Base-by-base conservation (phyloP, 768 basidiomycete genomes). In the Phallus indusiatus region DNA sequence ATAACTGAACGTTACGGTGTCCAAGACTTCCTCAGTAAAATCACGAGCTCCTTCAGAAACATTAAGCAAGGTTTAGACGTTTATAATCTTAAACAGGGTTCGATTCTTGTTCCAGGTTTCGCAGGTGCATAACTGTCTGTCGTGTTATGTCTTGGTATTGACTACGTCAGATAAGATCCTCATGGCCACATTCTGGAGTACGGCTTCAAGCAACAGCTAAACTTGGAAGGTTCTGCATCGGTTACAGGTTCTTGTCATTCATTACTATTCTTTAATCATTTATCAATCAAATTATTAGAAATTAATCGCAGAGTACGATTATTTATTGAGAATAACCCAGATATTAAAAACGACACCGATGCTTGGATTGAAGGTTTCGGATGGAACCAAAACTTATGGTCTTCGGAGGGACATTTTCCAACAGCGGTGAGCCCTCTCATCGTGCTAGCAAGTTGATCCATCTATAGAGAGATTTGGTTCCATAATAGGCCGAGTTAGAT, bases 301-400 rank as follows among this genome's bases (percentile, higher is more conserved):
- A 76, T 90, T 11, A 69, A 90, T 14, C 74, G 78, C 3, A 74
- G 78, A 0, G 72, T 93, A 35, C 83, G 82, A 58, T 63, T 69
- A 1, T 85, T 86, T 62, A 78, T 92, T 57, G 65, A 73, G 4
- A 69, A 75, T 0, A 80, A 83, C 55, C 81, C 86, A 0, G 81
- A 83, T 42, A 68, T 86, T 6, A 67, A 73, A 1, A 67, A 76
- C 2, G 78, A 88, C 65, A 74, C 71, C 2, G 72, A 76, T 2
- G 72, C 67, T 5, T 96, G 91, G 90, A 81, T 96, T 47, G 75
- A 84, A 64, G 94, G 92, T 11, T 81, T 87, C 75, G 94, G 94
- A 5, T 98, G 94, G 94, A 90, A 98, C 66, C 93, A 98, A 70
- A 95, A 88, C 1, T 77, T 79, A 59, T 91, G 88, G 88, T 63